Percentiles rank a stretch among this genome's conserved stretches.
Conservation (phyloP, 108 stramenopile genomes). For the Nannochloropsis salina region DNA sequence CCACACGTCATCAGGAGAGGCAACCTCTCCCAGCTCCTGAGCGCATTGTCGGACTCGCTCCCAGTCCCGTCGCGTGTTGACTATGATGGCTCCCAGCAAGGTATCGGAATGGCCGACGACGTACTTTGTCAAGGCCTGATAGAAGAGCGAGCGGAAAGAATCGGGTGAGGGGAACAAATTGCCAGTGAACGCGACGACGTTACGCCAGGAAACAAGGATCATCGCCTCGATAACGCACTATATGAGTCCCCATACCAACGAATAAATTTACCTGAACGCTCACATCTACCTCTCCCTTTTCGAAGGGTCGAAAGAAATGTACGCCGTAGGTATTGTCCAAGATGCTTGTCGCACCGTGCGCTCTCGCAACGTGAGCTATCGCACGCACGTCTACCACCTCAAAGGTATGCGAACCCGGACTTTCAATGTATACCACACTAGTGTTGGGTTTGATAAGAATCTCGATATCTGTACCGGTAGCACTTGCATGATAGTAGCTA, state of each 20-base stretch:
- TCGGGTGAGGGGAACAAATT: background rate
- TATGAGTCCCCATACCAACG: background rate
- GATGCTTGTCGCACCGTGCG: background rate
- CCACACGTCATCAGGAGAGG: background rate
- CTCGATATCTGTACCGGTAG: background rate
- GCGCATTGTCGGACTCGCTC: conserved; percentile 1
- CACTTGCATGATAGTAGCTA: background rate
- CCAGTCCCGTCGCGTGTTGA: background rate
- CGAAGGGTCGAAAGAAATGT: background rate
- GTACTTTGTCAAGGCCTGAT: background rate
- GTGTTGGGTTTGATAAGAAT: background rate
- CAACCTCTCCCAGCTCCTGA: background rate
- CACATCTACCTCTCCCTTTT: background rate
- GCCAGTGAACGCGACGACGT: no score
- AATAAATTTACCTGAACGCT: background rate
- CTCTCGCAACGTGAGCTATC: background rate
- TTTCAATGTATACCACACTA: background rate
- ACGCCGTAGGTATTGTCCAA: background rate
- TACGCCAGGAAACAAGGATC: no score
- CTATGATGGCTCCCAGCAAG: background rate
- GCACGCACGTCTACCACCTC: conserved; percentile 10
- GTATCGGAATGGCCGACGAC: conserved; percentile 5
- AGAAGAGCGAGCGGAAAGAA: background rate
- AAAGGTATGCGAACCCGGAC: background rate
- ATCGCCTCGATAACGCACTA: no score